Percentiles rank a stretch among this genome's conserved stretches.
Evolutionary conservation across 345 rosid species (phyloP).

Genomic region (Viola odorata): DNA sequence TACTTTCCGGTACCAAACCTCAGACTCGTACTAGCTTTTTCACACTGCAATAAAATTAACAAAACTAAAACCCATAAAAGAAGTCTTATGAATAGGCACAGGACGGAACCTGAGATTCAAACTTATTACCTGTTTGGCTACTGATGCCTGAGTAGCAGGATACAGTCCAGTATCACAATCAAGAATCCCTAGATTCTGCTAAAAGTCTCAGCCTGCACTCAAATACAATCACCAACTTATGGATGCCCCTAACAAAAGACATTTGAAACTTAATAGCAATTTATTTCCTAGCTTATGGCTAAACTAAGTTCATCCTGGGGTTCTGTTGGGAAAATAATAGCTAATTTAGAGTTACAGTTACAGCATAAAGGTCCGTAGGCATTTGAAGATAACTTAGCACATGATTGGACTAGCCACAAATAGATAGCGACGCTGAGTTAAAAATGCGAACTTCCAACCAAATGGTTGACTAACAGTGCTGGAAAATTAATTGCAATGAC

Average conservation of each 20-base stretch:
- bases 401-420: too few relatives aligned
- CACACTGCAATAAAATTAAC: constrained; percentile 44
- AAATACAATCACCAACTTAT: background rate
- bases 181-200: constrained; percentile 78
- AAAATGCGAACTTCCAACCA: too few relatives aligned
- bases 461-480: background rate
- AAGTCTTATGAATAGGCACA: background rate
- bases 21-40: constrained; percentile 53
- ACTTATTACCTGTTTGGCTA: constrained; percentile 58
- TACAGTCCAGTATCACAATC: constrained; percentile 87
- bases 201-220: constrained; percentile 76
- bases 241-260: background rate
- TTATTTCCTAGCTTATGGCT: background rate
- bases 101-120: background rate
- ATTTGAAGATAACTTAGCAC: too few relatives aligned
- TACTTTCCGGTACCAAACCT: constrained; percentile 57
- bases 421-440: too few relatives aligned
- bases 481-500: background rate
- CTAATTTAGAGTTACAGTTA: background rate
- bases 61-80: background rate
- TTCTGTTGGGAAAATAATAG: background rate
- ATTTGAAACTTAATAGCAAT: background rate
- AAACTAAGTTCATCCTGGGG: background rate
- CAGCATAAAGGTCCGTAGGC: background rate
- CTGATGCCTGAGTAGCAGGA: constrained; percentile 75